phyloP scores from a whole-genome alignment of 2,329 filamentous ascomycete genomes.

The Fusarium zealandicum region DNA sequence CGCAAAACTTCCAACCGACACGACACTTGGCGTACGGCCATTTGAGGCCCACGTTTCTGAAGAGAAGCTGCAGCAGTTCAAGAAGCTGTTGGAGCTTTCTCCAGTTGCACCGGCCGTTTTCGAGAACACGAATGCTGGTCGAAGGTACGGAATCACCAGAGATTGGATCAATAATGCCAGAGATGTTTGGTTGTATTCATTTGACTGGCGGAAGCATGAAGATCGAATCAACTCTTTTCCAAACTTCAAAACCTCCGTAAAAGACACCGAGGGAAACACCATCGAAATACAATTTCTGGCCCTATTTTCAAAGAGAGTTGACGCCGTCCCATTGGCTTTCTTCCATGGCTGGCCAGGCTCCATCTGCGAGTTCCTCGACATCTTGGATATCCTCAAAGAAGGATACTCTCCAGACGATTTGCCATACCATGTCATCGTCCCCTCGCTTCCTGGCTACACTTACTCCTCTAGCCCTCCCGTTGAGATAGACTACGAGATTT shows the following conservation, averaged over 20 bases:
- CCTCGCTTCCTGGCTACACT: slow-evolving; percentile 62
- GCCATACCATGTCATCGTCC: slow-evolving; percentile 65
- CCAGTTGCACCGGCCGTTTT: slow-evolving; percentile 57
- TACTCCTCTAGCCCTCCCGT: slow-evolving; percentile 58
- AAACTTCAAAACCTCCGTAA: slow-evolving; percentile 53
- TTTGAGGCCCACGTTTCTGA: no score
- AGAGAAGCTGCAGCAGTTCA: slow-evolving; percentile 47
- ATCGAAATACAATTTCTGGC: slow-evolving; percentile 59
- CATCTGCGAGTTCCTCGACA: slow-evolving; percentile 63
- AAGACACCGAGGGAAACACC: slow-evolving; percentile 35
- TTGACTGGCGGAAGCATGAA: slow-evolving; percentile 54
- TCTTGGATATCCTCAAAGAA: slow-evolving; percentile 54
- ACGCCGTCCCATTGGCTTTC: slow-evolving; percentile 59
- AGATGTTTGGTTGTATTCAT: slow-evolving; percentile 49
- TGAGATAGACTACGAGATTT: slow-evolving; percentile 48
- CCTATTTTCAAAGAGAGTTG: slow-evolving; percentile 58
- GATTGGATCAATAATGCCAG: not conserved
- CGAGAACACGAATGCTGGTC: slow-evolving; percentile 54
- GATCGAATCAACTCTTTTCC: slow-evolving; percentile 55
- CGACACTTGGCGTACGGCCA: no score
- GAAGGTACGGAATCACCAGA: slow-evolving; percentile 41
- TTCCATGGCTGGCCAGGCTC: slow-evolving; percentile 63
- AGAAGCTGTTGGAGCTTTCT: slow-evolving; percentile 55
- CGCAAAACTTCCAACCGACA: no score
- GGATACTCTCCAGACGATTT: slow-evolving; percentile 58